Percentiles rank a stretch among this genome's conserved stretches.
Evolutionary conservation across 495 filamentous ascomycete genomes (phyloP).

Genomic region (Penicillium paxilli): DNA sequence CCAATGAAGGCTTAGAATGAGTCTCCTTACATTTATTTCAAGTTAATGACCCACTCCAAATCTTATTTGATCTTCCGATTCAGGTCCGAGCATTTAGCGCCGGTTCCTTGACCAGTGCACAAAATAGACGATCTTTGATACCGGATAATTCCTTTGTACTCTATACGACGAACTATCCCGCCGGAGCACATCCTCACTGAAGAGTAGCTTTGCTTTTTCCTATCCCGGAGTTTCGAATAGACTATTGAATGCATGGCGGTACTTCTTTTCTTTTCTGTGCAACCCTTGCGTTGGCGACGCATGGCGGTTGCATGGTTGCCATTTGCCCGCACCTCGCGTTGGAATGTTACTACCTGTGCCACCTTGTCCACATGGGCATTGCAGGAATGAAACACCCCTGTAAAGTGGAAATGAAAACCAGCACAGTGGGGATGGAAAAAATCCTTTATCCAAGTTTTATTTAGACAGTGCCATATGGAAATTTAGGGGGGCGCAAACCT

Average conservation of each 20-base stretch:
- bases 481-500: not conserved
- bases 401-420: not conserved
- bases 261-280: too few species aligned
- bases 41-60: not conserved
- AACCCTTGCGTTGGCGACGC: slow-evolving; percentile 15
- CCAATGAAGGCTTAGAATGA: not conserved
- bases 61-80: not conserved
- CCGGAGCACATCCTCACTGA: too few species aligned
- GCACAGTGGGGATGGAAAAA: not conserved
- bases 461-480: not conserved
- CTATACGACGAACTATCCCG: too few species aligned
- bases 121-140: not conserved
- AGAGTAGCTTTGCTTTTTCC: not conserved
- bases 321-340: not conserved
- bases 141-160: too few species aligned
- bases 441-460: not conserved
- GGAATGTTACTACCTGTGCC: slow-evolving; percentile 14
- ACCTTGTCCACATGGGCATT: slow-evolving; percentile 8
- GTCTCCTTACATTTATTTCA: not conserved
- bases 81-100: not conserved
- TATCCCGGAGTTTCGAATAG: not conserved
- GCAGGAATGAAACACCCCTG: not conserved
- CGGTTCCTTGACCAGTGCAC: not conserved
- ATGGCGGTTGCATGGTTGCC: slow-evolving; percentile 17
- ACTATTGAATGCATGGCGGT: not conserved